These are phyloP conservation scores for Cadophora luteo-olivacea DNA, from an alignment of 2,329 filamentous ascomycete genomes.

Conservation along the genomic window DNA sequence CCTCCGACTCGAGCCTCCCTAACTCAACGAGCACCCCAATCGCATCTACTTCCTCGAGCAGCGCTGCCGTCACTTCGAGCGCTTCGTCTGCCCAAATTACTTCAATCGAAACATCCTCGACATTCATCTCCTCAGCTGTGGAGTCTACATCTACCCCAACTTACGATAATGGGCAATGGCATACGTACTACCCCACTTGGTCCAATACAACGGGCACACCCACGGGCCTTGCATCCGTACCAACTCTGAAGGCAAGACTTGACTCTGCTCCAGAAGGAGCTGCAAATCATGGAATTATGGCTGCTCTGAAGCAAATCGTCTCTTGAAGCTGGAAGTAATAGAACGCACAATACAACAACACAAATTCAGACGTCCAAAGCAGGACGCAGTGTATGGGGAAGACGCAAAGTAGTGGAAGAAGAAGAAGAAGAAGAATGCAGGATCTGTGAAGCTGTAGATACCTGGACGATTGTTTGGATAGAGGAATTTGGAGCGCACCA, in stretches of 20 bases:
- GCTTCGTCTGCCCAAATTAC: not conserved
- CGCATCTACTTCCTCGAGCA: constrained; percentile 26
- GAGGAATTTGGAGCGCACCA: constrained; percentile 37
- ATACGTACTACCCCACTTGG: constrained; percentile 42
- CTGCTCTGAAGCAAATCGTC: constrained; percentile 1
- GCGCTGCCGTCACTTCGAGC: constrained; percentile 6
- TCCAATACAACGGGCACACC: constrained; percentile 34
- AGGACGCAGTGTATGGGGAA: not conserved
- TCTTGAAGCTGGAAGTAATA: not conserved
- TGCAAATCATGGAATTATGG: not conserved
- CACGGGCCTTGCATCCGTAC: not conserved
- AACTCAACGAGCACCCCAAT: constrained; percentile 20
- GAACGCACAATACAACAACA: not conserved
- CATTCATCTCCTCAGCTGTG: constrained; percentile 19
- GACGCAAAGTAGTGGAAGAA: not conserved
- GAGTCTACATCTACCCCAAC: constrained; percentile 22
- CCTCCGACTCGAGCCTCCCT: not conserved
- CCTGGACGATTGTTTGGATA: constrained; percentile 17
- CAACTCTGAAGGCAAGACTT: constrained; percentile 13
- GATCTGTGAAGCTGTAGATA: constrained; percentile 2
- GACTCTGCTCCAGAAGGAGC: not conserved
- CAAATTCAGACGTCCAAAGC: not conserved
- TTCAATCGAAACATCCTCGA: constrained; percentile 26
- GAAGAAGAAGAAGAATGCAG: not conserved
- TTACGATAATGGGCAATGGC: constrained; percentile 43